A percentile compares a stretch with the other conserved stretches of the same genome.
Conservation (phyloP, 306 rosid species). For the Fragaria iinumae region DNA sequence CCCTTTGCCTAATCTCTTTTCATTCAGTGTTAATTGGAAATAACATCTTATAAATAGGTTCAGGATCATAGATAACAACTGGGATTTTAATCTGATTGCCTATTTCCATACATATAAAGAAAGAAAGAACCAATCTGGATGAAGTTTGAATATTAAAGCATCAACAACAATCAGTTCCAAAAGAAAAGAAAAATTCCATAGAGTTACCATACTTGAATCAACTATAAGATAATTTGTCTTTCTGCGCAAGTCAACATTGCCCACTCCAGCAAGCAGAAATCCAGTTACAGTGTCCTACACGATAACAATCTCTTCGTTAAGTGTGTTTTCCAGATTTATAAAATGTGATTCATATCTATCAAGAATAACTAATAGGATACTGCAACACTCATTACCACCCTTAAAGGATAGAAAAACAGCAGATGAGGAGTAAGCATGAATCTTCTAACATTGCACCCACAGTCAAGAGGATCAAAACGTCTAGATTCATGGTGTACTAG, state of each 20-base stretch:
- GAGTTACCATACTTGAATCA: slow-evolving; percentile 69
- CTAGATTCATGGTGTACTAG: neutral
- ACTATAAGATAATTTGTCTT: slow-evolving; percentile 91
- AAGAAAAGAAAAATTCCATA: neutral
- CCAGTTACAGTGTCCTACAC: slow-evolving; percentile 86
- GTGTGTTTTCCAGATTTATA: neutral
- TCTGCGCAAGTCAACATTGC: slow-evolving; percentile 87
- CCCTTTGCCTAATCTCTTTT: too few relatives aligned
- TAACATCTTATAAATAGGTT: too few relatives aligned
- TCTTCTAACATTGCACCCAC: neutral
- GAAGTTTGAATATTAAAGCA: neutral
- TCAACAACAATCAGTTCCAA: neutral
- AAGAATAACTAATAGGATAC: neutral
- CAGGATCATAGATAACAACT: neutral
- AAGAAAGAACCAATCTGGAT: neutral
- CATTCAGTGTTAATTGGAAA: too few relatives aligned
- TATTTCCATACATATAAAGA: neutral
- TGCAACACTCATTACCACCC: neutral
- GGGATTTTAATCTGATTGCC: neutral
- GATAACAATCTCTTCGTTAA: neutral
- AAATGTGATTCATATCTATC: slow-evolving; percentile 1
- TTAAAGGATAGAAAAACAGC: neutral
- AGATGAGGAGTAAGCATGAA: neutral
- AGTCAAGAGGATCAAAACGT: neutral
- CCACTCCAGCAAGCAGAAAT: slow-evolving; percentile 95